Evolutionary conservation across 140 eudicot species (phyloP), one percentile per base, ranked within the genome.

Genomic region (Bidens hawaiensis): DNA sequence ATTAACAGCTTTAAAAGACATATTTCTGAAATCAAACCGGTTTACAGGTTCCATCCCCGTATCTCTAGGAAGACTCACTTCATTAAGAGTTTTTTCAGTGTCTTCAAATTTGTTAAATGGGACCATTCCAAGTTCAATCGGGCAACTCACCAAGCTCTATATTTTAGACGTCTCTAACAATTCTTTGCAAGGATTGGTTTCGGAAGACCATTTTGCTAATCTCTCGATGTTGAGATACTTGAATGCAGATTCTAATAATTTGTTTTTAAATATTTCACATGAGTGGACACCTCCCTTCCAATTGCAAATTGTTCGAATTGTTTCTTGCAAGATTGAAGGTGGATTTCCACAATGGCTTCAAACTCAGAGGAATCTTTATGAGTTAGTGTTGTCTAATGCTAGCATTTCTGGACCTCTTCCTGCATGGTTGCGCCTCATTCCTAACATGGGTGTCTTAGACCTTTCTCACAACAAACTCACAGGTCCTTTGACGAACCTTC

Each of bases 271-370:
- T n/a, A n/a, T 54, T 26, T 54, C 60, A 26, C 21, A 6, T 26
- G 60, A 6, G 40, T 22, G 46, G 53, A 7, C 8, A 41, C 52
- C 60, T 54, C 38, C 53, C 6, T 61, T 41, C 22, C 60, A 54
- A 0, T 15, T 54, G n/a, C 26, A 4, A 26, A 14, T 6, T 23
- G 2, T 26, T 54, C 6, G 22, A 5, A 38, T 54, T 26, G 2
- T 21, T 25, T 54, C 60, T 26, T 54, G 60, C 23, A 54, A 26
- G 40, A 54, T 54, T 0, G 40, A 6, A 26, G 10, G 15, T 6
- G n/a, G 22, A n/a, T 54, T 54, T 54, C 60, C 60, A 54, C 60
- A 54, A 6, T 54, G 61, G 61, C n/a, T 54, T n/a, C 40, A 1
- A 54, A 6, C 3, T 54, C 61, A 54, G 15, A 54, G n/a, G 61